Evolutionary conservation across 768 basidiomycete genomes (phyloP), one percentile per base, ranked within the genome.

Genomic region (Clathrus columnatus): DNA sequence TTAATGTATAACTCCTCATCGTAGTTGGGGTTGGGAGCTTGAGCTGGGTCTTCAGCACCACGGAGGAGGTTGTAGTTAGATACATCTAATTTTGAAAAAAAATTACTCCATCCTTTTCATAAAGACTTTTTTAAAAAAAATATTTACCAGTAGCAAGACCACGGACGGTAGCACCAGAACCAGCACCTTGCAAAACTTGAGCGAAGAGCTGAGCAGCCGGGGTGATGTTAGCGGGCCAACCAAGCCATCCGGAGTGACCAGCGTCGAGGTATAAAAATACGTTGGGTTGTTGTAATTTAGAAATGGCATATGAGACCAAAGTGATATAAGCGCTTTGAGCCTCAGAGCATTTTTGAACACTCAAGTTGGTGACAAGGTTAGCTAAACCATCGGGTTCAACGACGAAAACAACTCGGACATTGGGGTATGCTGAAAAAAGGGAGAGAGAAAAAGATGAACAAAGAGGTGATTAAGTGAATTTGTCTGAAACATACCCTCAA

Each of bases 351-450:
- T 83, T 81, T 32, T 68, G 59, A 30, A 82, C 78, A 67, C 67
- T 80, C 66, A 82, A 61, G 75, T 84, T 84, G 64, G 82, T 84
- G 62, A 84, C 82, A 62, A 85, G 63, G 71, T 84, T 84, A 57
- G 81, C 82, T 46, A 85, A 69, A 42, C 81, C 82, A 66, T 84
- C 83, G 58, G 83, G 82, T 66, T 84, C 82, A 52, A 82, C 75
- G 64, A 82, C 79, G 48, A 82, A 81, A 44, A 83, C 75, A 59
- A 84, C 77, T 51, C 79, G 77, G 60, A 82, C 80, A 61, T 77
- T 73, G 47, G 82, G 82, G 72, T 69, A 82, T 57, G 73, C 77
- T 53, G 61, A 52, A 50, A 48, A 49, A 26, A 48, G 27, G 46
- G 2, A 14, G 24, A 32, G 7, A 32, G 30, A 7, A 32, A 32